phyloP scores from a whole-genome alignment of 2,329 filamentous ascomycete species.

The Lizonia empirigonia region DNA sequence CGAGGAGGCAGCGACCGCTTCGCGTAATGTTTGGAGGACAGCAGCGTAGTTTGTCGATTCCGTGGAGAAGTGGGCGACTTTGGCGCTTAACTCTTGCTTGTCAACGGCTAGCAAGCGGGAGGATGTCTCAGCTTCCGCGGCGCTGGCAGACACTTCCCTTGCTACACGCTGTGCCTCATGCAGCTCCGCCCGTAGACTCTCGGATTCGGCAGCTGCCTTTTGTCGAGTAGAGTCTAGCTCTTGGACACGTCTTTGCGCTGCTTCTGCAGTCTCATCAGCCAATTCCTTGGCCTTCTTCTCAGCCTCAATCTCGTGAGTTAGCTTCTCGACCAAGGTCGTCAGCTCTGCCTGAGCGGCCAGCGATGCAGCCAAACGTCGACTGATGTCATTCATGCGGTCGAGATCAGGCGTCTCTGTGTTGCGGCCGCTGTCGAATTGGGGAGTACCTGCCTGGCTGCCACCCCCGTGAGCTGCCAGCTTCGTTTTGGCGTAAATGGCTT shows the following conservation, averaged over 20 bases:
- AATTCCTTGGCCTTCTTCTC: constrained; percentile 82
- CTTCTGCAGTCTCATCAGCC: constrained; percentile 84
- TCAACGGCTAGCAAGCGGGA: constrained; percentile 82
- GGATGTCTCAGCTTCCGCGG: constrained; percentile 75
- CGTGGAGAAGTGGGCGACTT: constrained; percentile 70
- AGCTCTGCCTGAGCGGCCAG: constrained; percentile 80
- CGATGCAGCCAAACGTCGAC: constrained; percentile 79
- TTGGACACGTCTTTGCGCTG: constrained; percentile 79
- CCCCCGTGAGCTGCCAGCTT: constrained; percentile 81
- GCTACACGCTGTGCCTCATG: constrained; percentile 78
- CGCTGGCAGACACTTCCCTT: constrained; percentile 79
- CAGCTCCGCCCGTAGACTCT: constrained; percentile 82
- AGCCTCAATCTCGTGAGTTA: constrained; percentile 73
- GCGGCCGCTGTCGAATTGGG: constrained; percentile 60
- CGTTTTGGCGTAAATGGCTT: constrained; percentile 93
- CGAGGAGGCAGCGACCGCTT: constrained; percentile 77
- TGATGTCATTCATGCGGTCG: constrained; percentile 75
- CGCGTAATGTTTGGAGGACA: constrained; percentile 75
- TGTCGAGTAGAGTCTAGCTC: constrained; percentile 86
- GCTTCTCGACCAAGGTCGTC: constrained; percentile 73
- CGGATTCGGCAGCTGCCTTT: constrained; percentile 81
- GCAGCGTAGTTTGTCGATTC: constrained; percentile 71
- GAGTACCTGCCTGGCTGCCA: constrained; percentile 66
- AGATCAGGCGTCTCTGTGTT: constrained; percentile 65
- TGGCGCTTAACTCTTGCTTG: constrained; percentile 75